Conservation (phyloP, 345 rosid genomes). For the Eutrema yunnanense region DNA sequence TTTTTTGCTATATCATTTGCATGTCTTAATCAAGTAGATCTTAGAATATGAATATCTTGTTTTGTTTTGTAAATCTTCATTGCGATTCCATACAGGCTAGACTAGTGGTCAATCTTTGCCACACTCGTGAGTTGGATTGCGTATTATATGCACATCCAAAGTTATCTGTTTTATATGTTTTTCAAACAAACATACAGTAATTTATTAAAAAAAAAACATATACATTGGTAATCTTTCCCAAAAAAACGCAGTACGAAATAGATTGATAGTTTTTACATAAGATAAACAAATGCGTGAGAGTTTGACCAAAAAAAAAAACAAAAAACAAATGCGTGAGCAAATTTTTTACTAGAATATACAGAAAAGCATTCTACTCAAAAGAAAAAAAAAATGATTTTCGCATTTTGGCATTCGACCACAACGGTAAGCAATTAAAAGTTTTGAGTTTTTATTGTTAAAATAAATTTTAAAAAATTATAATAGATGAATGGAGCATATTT, state of each 20-base stretch:
- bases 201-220: not conserved
- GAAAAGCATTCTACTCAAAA: not conserved
- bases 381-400: not conserved
- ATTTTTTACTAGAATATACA: not conserved
- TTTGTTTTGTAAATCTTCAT: not conserved
- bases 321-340: not conserved
- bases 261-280: not conserved
- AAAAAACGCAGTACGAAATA: no score
- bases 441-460: not conserved
- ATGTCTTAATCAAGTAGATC: slow-evolving; percentile 18
- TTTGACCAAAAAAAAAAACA: no score
- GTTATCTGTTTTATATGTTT: not conserved
- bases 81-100: not conserved
- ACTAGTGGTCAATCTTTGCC: not conserved
- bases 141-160: not conserved
- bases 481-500: slow-evolving; percentile 15
- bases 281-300: not conserved
- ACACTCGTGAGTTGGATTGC: not conserved
- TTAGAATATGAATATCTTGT: slow-evolving; percentile 9
- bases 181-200: not conserved
- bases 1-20: not conserved
- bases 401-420: not conserved
- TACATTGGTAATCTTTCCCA: no score
- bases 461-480: no score
- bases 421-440: not conserved